Conservation (phyloP, 768 basidiomycete species). For the Butyriboletus loyo region DNA sequence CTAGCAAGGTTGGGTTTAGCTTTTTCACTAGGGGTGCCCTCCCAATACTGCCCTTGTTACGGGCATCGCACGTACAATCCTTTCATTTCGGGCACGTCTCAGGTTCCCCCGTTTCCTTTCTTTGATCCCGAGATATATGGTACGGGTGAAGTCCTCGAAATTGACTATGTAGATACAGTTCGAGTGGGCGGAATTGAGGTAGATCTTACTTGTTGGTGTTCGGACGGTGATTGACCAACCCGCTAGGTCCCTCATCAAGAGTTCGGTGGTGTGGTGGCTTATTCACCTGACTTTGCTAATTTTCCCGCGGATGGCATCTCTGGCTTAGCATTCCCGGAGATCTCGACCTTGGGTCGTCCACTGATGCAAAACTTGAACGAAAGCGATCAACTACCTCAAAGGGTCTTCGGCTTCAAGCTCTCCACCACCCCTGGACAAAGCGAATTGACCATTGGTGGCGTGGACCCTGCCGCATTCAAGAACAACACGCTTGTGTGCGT, state of each 20-base stretch:
- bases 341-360: slow-evolving; percentile 34
- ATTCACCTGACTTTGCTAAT: neutral
- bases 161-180: slow-evolving; percentile 37
- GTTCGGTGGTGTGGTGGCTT: slow-evolving; percentile 18
- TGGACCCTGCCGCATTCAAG: slow-evolving; percentile 49
- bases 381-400: slow-evolving; percentile 13
- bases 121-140: slow-evolving; percentile 36
- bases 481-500: slow-evolving; percentile 38
- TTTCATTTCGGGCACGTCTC: slow-evolving; percentile 24
- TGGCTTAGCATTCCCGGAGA: slow-evolving; percentile 38
- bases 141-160: slow-evolving; percentile 34
- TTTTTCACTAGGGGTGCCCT: slow-evolving; percentile 32
- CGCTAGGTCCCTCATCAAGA: slow-evolving; percentile 33
- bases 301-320: slow-evolving; percentile 35
- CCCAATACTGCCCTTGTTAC: slow-evolving; percentile 23
- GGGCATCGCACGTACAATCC: slow-evolving; percentile 30
- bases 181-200: slow-evolving; percentile 33
- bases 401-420: slow-evolving; percentile 47
- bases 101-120: neutral
- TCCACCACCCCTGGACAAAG: slow-evolving; percentile 20
- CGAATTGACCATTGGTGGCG: slow-evolving; percentile 25
- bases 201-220: neutral
- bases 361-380: slow-evolving; percentile 42
- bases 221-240: neutral
- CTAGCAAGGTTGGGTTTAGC: neutral